Evolutionary conservation across 2,329 filamentous ascomycete species (phyloP), one percentile per base, ranked within the genome.

Genomic region (Phyllosticta capitalensis): DNA sequence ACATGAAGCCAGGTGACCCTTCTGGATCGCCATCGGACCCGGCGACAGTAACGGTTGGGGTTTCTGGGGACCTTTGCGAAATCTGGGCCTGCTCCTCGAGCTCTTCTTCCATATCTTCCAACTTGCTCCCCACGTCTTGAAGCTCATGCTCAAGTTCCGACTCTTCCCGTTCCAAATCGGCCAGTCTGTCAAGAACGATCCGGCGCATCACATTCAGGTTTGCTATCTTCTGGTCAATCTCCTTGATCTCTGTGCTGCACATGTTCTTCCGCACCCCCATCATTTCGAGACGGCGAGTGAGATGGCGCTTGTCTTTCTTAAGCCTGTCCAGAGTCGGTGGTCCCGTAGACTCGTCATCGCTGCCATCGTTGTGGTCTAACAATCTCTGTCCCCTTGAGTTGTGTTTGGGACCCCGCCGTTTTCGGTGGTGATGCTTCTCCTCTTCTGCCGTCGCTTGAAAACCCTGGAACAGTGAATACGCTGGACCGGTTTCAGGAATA

Each of bases 161-260:
- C 74, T 99, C 94, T 67, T 97, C 92, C 71, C 92, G 87, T 74
- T 99, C 94, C 62, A 97, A 76, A 1, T 82, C 84, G 1, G 92
- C 92, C 65, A 99, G 75, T 63, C 94, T 83, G 59, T 96, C 91
- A 60, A 99, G 74, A 52, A 97, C 88, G 62, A 96, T 95, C 69
- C 87, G 88, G 65, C 94, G 87, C 90, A 97, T 96, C 63, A 85
- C 90, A 66, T 90, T 87, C 58, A 99, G 78, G 72, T 97, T 97
- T 62, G 90, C 84, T 64, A 99, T 92, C 75, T 97, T 99, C 75
- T 88, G 92, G 75, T 99, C 94, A 62, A 99, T 96, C 69, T 99
- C 94, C 62, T 86, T 85, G 61, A 99, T 97, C 74, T 99, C 94
- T 63, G 90, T 89, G 68, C 90, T 94, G 66, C 92, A 92, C 92